These are phyloP conservation scores for Nepenthes gracilis DNA, from an alignment of 148 eudicot genomes.

Conservation along the genomic window DNA sequence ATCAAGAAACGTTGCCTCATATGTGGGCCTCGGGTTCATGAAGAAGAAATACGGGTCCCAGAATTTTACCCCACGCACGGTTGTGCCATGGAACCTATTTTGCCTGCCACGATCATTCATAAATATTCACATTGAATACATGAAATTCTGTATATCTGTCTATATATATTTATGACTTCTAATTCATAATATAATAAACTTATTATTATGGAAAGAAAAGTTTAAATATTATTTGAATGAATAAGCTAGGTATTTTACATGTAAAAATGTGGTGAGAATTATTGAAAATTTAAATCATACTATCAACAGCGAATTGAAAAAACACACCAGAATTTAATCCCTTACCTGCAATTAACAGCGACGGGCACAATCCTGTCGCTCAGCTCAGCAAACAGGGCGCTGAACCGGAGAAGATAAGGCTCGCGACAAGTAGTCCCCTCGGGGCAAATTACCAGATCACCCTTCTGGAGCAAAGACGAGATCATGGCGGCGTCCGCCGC, in stretches of 20 bases:
- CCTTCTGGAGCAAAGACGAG: conserved; percentile 55
- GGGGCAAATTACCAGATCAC: conserved; percentile 88
- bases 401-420: conserved; percentile 74
- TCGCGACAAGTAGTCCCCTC: conserved; percentile 98
- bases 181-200: no score
- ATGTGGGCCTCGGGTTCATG: conserved; percentile 96
- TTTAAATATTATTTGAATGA: no score
- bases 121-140: no score
- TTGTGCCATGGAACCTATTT: conserved; percentile 76
- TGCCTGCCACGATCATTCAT: conserved; percentile 16
- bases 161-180: no score
- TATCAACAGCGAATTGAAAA: not conserved
- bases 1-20: conserved; percentile 78
- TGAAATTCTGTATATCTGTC: no score
- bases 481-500: conserved; percentile 72
- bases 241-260: no score
- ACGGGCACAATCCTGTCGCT: conserved; percentile 96
- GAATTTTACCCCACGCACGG: conserved; percentile 79
- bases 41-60: conserved; percentile 95
- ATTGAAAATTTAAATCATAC: not conserved
- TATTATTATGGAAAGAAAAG: no score
- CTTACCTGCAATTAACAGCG: conserved; percentile 37
- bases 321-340: not conserved
- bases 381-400: conserved; percentile 86
- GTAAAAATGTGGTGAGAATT: no score